Percentiles rank a stretch among this genome's conserved stretches.
Conservation (phyloP, 2,329 filamentous ascomycete species). For the Cytospora piceicola region DNA sequence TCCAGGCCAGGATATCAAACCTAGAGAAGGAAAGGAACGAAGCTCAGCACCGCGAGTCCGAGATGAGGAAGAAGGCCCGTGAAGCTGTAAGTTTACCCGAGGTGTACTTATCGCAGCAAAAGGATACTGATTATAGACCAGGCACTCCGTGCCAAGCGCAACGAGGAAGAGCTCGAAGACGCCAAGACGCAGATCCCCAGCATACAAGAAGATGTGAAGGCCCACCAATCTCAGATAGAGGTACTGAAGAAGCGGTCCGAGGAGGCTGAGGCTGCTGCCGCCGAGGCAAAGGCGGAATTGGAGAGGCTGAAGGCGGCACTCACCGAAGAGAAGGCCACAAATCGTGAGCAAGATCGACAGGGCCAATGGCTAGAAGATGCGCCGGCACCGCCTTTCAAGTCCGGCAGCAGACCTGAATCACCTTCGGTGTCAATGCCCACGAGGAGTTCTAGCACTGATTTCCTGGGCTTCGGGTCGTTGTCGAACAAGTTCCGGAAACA, state of each 20-base stretch:
- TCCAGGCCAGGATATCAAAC: slow-evolving; percentile 74
- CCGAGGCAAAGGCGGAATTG: slow-evolving; percentile 55
- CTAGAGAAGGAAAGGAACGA: slow-evolving; percentile 94
- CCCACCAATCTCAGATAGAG: slow-evolving; percentile 62
- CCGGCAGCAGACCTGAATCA: slow-evolving; percentile 57
- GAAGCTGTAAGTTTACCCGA: slow-evolving; percentile 68
- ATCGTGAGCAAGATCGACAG: slow-evolving; percentile 46
- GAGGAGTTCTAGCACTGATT: slow-evolving; percentile 59
- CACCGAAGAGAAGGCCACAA: slow-evolving; percentile 38
- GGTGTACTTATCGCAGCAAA: neutral
- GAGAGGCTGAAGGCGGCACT: slow-evolving; percentile 51
- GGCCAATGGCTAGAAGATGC: slow-evolving; percentile 58
- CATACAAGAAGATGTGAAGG: slow-evolving; percentile 65
- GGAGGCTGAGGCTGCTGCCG: slow-evolving; percentile 66
- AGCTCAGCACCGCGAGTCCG: slow-evolving; percentile 77
- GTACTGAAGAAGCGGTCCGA: slow-evolving; percentile 67
- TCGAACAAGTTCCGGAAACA: slow-evolving; percentile 49
- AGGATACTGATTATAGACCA: slow-evolving; percentile 44
- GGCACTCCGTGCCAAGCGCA: slow-evolving; percentile 65
- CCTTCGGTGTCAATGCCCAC: slow-evolving; percentile 54
- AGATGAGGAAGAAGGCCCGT: slow-evolving; percentile 85
- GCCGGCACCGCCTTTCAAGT: slow-evolving; percentile 46
- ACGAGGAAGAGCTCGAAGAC: slow-evolving; percentile 84
- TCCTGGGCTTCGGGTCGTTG: slow-evolving; percentile 51
- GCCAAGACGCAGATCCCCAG: slow-evolving; percentile 65